Evolutionary conservation across 768 basidiomycete species (phyloP), one percentile per base, ranked within the genome.

Genomic region (Phylloporus sp.): DNA sequence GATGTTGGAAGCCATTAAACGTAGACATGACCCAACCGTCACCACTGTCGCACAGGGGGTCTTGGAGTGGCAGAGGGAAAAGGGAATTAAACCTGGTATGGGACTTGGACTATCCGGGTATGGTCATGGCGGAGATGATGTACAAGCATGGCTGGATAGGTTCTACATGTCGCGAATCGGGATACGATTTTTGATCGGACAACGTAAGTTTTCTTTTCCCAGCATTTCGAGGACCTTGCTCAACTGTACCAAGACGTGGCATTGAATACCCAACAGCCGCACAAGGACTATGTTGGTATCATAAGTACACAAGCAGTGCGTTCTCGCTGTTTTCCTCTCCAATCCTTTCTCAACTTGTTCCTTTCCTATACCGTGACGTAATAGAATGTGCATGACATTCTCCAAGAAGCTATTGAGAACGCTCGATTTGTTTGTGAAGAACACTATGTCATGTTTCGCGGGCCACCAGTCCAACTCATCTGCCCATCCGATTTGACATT

Each of bases 341-440:
- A 18, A 34, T 46, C 35, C 6, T 6, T 39, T 52, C 26, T 47
- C 44, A 56, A 18, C 22, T 6, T 44, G 18, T 15, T 24, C 16
- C 41, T 26, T n/a, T 13, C 18, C 26, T 23, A 22, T 10, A 24
- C 12, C 34, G 15, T 35, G 12, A 46, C 50, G 27, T n/a, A 45
- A 31, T 61, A 90, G 82, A 97, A 94, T 68, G 86, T 99, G 0
- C 93, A 94, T 61, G 94, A 98, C 64, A 97, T 97, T 56, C 86
- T 95, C 20, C 88, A 91, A 64, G 95, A 99, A 76, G 91, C 95
- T 0, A 97, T 98, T 59, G 95, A 99, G 70, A 98, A 99, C 69
- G 94, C 97, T 6, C 84, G 88, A n/a, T 90, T 85, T 64, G 88
- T 90, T 23, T 97, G 94, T 73, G 94, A 95, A 72, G 95, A 97